Percentiles rank a stretch among this genome's conserved stretches.
Conservation (phyloP, 192 early-diverging fungal genomes). For the Diversispora epigaea region DNA sequence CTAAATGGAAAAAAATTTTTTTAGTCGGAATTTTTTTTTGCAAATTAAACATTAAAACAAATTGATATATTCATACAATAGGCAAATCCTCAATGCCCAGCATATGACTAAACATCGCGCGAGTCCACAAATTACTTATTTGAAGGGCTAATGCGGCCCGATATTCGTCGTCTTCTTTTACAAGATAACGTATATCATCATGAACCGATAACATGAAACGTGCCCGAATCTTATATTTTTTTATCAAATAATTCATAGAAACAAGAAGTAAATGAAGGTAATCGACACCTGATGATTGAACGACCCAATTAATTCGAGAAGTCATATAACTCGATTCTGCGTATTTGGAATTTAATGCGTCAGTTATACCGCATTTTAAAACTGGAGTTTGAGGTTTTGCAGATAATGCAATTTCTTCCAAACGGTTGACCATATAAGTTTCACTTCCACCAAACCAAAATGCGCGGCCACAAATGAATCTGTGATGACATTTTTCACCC, state of each 20-base stretch:
- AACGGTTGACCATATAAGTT: constrained; percentile 88
- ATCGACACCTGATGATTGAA: constrained; percentile 98
- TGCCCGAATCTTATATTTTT: constrained; percentile 73
- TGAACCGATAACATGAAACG: constrained; percentile 93
- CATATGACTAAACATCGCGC: constrained; percentile 80
- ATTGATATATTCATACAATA: constrained; percentile 47
- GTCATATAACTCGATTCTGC: constrained; percentile 64
- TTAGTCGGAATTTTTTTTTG: no score
- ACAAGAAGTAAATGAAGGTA: constrained; percentile 91
- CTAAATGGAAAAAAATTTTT: constrained; percentile 31
- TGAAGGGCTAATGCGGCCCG: constrained; percentile 84
- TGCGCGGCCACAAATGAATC: not conserved
- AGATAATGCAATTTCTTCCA: constrained; percentile 77
- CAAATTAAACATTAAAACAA: not conserved
- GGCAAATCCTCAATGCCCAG: constrained; percentile 89
- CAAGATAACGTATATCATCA: constrained; percentile 92
- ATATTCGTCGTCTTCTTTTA: constrained; percentile 70
- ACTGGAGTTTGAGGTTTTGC: constrained; percentile 81
- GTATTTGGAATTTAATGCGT: constrained; percentile 58
- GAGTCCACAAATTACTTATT: constrained; percentile 89
- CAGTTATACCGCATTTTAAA: constrained; percentile 83
- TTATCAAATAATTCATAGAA: constrained; percentile 80
- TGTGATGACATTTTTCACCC: constrained; percentile 54
- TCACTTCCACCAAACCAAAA: constrained; percentile 92
- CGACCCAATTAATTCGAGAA: constrained; percentile 93